Evolutionary conservation across 768 basidiomycete genomes (phyloP).

Genomic region (Boletus pseudopeckii): DNA sequence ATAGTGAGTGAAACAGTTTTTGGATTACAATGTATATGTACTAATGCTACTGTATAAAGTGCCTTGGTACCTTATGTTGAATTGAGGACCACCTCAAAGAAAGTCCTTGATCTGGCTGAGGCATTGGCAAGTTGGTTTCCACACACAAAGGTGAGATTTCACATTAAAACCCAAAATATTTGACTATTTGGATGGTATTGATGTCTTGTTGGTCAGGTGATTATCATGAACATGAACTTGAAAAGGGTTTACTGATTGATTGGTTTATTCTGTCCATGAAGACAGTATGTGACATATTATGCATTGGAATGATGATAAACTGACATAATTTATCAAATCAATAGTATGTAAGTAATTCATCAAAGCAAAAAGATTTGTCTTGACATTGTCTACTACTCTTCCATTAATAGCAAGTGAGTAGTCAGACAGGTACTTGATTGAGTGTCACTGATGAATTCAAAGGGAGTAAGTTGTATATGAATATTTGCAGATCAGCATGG

Average conservation of each 20-base stretch:
- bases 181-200: neutral
- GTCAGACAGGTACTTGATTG: neutral
- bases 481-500: neutral
- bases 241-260: neutral
- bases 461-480: neutral
- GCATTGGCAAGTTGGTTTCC: neutral
- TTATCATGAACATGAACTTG: neutral
- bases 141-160: neutral
- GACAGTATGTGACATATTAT: neutral
- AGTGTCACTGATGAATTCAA: neutral
- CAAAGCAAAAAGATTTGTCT: neutral
- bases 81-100: accelerated
- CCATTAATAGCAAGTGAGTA: neutral
- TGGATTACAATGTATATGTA: too few relatives aligned
- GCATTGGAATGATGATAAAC: too few relatives aligned
- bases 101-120: neutral
- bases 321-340: too few relatives aligned
- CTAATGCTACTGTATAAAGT: neutral
- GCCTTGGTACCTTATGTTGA: neutral
- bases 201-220: neutral
- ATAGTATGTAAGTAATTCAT: too few relatives aligned
- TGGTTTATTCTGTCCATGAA: neutral
- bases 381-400: neutral
- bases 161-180: too few relatives aligned
- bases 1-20: too few relatives aligned